phyloP scores from a whole-genome alignment of 208 protist genomes.

The Leishmania aethiopica region DNA sequence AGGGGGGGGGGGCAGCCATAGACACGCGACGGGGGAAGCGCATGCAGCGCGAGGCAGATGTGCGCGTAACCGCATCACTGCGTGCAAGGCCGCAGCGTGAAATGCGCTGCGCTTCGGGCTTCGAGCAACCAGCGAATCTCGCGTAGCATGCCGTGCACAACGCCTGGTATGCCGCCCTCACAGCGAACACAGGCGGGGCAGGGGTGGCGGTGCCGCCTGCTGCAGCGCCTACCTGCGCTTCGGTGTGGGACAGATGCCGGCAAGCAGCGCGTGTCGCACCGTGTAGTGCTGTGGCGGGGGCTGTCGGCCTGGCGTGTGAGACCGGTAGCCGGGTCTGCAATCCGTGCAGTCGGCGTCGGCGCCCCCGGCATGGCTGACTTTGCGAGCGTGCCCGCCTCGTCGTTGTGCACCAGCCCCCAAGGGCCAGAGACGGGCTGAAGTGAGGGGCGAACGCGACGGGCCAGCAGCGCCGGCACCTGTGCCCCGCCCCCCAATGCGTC shows the following conservation, averaged over 20 bases:
- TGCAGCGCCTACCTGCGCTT: too few species aligned
- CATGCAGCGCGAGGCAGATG: too few species aligned
- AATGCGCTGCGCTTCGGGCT: too few species aligned
- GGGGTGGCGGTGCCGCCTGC: not conserved
- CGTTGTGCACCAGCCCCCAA: not conserved
- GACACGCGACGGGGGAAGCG: not conserved
- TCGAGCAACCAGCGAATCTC: too few species aligned
- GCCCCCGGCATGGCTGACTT: not conserved
- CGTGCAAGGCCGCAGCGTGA: too few species aligned
- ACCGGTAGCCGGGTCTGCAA: not conserved
- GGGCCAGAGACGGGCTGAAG: not conserved
- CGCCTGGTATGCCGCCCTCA: too few species aligned
- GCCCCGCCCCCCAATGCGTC: not conserved
- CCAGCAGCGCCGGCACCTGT: not conserved
- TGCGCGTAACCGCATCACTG: too few species aligned
- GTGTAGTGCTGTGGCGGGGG: too few species aligned
- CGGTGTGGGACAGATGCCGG: too few species aligned
- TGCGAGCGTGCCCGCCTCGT: not conserved
- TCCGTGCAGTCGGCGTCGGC: not conserved
- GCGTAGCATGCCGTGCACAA: too few species aligned
- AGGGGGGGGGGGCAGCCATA: not conserved
- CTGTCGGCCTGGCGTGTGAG: not conserved
- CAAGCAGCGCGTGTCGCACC: too few species aligned
- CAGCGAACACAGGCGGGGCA: not conserved
- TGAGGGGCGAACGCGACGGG: not conserved